Base-by-base conservation (phyloP, 2,329 filamentous ascomycete species). In the Pezicula neosporulosa region DNA sequence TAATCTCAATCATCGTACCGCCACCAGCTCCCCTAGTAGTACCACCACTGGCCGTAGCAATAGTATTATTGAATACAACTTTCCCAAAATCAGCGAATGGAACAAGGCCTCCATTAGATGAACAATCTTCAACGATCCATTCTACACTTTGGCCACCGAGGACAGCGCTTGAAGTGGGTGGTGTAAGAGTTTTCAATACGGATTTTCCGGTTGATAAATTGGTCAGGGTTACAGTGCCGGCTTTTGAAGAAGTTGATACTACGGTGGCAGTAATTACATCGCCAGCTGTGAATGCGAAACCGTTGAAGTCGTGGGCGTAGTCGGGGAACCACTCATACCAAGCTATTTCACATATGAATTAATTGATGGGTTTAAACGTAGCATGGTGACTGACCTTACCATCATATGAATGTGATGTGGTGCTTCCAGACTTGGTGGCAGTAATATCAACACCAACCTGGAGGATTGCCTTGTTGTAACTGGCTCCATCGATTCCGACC, bases 291-390 rank as follows among this genome's bases (percentile, higher is more conserved):
- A 67, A 66, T n/a, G 28, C 63, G 28, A 30, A 30, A 30, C 28
- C 28, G 10, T 3, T 30, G 61, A 81, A 81, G 60, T 76, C 72
- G 58, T 77, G 72, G 21, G 77, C 73, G 55, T 74, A 74, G 60
- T 80, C 74, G 1, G 79, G 78, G 58, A 74, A 80, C 78, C 78
- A 82, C 63, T 82, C 78, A 57, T 78, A 82, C 77, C 80, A 82
- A 13, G 78, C 75, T 30, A 7, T 3, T 30, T 4, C 2, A 2
- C 7, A 30, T 2, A 12, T 30, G 2, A 30, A 12, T 7, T 4
- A 9, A 8, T 12, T 30, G 28, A 30, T 5, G 28, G 9, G 10
- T 8, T 8, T 30, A 30, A 30, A 30, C 7, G 28, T 30, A 21
- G 28, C 28, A 9, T 30, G 7, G 8, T 30, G 73, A 82, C 10